These are phyloP conservation scores for Blastosporella zonata DNA, from an alignment of 1,284 basidiomycete genomes.

Conservation along the genomic window DNA sequence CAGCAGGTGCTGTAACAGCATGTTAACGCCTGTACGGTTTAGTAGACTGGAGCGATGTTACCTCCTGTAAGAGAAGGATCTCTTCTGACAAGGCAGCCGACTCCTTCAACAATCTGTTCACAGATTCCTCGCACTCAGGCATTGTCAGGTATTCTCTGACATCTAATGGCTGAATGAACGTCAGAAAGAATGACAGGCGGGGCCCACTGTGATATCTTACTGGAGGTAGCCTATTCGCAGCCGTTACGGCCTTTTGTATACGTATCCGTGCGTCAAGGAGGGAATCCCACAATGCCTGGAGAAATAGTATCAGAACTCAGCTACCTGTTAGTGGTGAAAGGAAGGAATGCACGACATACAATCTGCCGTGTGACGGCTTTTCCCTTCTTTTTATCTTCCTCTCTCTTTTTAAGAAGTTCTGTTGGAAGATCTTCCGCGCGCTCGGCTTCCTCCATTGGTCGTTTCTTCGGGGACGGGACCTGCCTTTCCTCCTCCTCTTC, in stretches of 20 bases:
- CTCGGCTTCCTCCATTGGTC: constrained; percentile 52
- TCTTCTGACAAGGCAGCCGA: constrained; percentile 60
- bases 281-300: constrained; percentile 77
- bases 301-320: not conserved
- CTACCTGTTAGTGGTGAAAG: constrained; percentile 14
- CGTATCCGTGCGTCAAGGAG: constrained; percentile 86
- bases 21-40: constrained; percentile 5
- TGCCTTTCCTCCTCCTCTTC: not conserved
- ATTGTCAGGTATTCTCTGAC: constrained; percentile 26
- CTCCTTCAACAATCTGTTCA: constrained; percentile 56
- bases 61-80: constrained; percentile 68
- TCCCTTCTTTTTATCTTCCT: constrained; percentile 74
- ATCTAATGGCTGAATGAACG: constrained; percentile 31
- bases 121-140: constrained; percentile 35
- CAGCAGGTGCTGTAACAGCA: constrained; percentile 41
- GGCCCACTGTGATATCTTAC: constrained; percentile 32
- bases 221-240: constrained; percentile 60
- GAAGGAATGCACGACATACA: constrained; percentile 43
- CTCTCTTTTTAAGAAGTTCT: constrained; percentile 15
- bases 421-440: constrained; percentile 50
- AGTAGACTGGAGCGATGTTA: constrained; percentile 16
- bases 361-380: constrained; percentile 80
- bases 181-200: constrained; percentile 11
- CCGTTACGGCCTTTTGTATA: constrained; percentile 74
- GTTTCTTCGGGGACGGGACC: constrained; percentile 21